Evolutionary conservation across 441 rosid species (phyloP).

Genomic region (Erysimum pusillum): DNA sequence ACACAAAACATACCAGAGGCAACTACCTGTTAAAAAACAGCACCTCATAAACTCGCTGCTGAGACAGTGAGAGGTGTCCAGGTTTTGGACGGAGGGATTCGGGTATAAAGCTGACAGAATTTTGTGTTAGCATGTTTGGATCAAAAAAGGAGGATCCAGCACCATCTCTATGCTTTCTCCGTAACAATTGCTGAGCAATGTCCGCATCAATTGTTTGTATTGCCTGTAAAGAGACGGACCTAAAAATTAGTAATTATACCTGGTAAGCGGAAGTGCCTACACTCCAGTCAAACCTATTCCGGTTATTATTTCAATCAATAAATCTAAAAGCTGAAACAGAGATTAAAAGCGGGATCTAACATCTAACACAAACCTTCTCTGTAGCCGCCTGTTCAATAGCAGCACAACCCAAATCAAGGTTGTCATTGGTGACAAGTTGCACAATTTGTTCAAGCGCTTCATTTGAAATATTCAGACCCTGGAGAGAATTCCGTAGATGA

Average conservation of each 20-base stretch:
- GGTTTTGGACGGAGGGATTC: slow-evolving; percentile 97
- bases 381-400: slow-evolving; percentile 98
- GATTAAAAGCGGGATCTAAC: not conserved
- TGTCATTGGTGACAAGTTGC: slow-evolving; percentile 96
- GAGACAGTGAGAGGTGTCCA: slow-evolving; percentile 88
- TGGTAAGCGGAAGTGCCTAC: not conserved
- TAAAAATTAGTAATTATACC: slow-evolving; percentile 10
- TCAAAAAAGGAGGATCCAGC: slow-evolving; percentile 78
- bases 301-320: not conserved
- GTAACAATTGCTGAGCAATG: slow-evolving; percentile 82
- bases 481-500: slow-evolving; percentile 85
- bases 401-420: slow-evolving; percentile 99
- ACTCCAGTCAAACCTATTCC: slow-evolving; percentile 9
- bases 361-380: slow-evolving; percentile 71
- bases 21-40: slow-evolving; percentile 22
- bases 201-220: slow-evolving; percentile 93
- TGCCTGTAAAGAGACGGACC: slow-evolving; percentile 59
- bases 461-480: slow-evolving; percentile 66
- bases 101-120: slow-evolving; percentile 82
- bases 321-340: slow-evolving; percentile 3
- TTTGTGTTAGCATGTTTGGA: slow-evolving; percentile 75
- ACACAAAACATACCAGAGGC: slow-evolving; percentile 22
- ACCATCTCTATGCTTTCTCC: slow-evolving; percentile 94
- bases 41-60: slow-evolving; percentile 98
- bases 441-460: slow-evolving; percentile 93